Conservation (phyloP, 257 asterid genomes). For the Schizonepeta tenuifolia region DNA sequence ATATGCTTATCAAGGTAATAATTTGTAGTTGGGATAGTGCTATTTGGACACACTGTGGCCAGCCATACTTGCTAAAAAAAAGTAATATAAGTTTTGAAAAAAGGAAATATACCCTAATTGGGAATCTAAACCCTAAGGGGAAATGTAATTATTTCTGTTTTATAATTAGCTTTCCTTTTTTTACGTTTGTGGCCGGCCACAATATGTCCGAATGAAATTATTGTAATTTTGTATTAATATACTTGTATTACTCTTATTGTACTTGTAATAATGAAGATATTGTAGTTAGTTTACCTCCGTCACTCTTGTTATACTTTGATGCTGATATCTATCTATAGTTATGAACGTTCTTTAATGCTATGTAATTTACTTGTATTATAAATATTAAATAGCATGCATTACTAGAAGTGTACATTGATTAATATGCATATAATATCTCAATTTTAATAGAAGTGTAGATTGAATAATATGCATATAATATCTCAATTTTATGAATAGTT, state of each 20-base stretch:
- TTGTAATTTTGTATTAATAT: too few species aligned
- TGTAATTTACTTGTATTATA: not conserved
- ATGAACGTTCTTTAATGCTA: not conserved
- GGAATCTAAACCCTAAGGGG: too few species aligned
- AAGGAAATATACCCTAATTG: too few species aligned
- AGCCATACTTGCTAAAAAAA: too few species aligned
- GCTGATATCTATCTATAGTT: not conserved
- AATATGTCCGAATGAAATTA: too few species aligned
- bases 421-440: not conserved
- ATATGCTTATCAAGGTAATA: not conserved
- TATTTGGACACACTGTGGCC: too few species aligned
- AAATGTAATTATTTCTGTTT: too few species aligned
- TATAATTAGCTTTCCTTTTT: too few species aligned
- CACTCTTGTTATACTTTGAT: not conserved
- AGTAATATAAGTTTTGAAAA: too few species aligned
- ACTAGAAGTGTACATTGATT: not conserved
- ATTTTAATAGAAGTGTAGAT: not conserved
- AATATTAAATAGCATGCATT: not conserved
- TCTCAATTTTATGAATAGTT: not conserved
- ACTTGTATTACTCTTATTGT: not conserved
- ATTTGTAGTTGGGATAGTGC: too few species aligned
- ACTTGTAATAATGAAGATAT: not conserved
- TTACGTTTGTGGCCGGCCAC: too few species aligned
- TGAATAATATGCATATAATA: not conserved
- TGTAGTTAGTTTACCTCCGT: too few species aligned